Base-by-base conservation (phyloP, 495 filamentous ascomycete species). In the Neurospora sp. region DNA sequence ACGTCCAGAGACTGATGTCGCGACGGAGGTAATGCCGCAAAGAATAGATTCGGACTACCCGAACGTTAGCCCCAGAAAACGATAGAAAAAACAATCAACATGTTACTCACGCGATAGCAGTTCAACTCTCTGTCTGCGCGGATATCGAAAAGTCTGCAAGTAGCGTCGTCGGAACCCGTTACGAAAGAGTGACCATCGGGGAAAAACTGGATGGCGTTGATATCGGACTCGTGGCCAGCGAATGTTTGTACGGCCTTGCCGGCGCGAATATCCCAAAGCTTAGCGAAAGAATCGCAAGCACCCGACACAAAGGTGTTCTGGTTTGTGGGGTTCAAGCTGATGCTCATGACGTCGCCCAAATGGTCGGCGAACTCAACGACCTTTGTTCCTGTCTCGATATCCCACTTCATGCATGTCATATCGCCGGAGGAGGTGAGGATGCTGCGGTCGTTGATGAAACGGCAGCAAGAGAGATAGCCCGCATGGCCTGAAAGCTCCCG, bases 401-500 rank as follows among this genome's bases (percentile, higher is more conserved):
- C 96, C 96, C 96, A 99, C 77, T 98, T 91, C 92, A 98, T 98
- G 85, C 96, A 99, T 69, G 96, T 99, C 96, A 99, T 99, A 79
- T 99, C 96, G 69, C 96, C 96, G 16, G 96, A 99, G 16, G 96
- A 99, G 72, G 96, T 99, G 70, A 99, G 89, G 77, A 99, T 98
- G 76, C 93, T 92, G 76, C 95, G 91, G 86, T 99, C 96, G 81
- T 97, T 99, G 87, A 98, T 97, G 82, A 99, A 99, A 61, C 96
- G 92, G 77, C 96, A 99, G 92, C 96, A 99, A 40, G 94, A 97
- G 45, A 99, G 90, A 78, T 99, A 99, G 42, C 96, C 96, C 27
- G 95, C 96, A 81, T 99, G 96, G 40, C 96, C 96, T 37, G 96
- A 98, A 39, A 99, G 88, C 81, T 99, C 96, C 70, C 96, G 91